Base-by-base conservation (phyloP, 169 alveolate species). In the Eimeria falciformis region DNA sequence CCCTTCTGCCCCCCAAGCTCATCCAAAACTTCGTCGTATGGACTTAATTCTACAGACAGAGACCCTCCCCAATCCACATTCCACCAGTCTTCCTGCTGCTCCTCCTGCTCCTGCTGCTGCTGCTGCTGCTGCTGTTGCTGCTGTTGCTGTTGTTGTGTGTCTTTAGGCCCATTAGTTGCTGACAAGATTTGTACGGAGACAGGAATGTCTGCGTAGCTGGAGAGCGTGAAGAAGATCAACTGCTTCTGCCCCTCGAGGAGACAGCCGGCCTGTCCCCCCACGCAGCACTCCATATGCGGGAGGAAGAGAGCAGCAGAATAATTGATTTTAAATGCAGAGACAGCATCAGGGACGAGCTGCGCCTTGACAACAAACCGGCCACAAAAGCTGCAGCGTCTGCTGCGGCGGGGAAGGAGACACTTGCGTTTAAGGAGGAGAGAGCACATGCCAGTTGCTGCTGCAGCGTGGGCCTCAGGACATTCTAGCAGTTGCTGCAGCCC, bases 401-500 rank as follows among this genome's bases (percentile, higher is more conserved):
- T 50, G 77, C 65, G 65, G 5, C 90, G 78, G 65, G 77, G 65
- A 53, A 84, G 69, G 37, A 84, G 91, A 68, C 23, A 17, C 83
- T 50, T 40, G 25, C 91, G 62, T 7, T 18, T 37, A 46, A 73
- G 91, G 21, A 27, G 91, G 68, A 84, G 83, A 14, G 58, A 37
- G 37, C 45, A 12, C 17, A 45, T 29, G 37, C 90, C 65, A 40
- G 62, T 25, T n/a, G 69, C 91, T 7, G 91, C 83, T 1, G 77
- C 91, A 12, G 73, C 69, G 17, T 43, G n/a, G 4, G 71, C 25
- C 29, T 84, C 73, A 27, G 91, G 91, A 6, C 53, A 29, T 27
- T 55, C 68, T 47, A 84, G 82, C 91, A 73, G 65, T 69, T 84
- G 83, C 83, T 84, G 82, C 91, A 84, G 55, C 71, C 83, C 33